These are phyloP conservation scores for Phoma herbarum DNA, from an alignment of 2,329 filamentous ascomycete species.

Conservation along the genomic window DNA sequence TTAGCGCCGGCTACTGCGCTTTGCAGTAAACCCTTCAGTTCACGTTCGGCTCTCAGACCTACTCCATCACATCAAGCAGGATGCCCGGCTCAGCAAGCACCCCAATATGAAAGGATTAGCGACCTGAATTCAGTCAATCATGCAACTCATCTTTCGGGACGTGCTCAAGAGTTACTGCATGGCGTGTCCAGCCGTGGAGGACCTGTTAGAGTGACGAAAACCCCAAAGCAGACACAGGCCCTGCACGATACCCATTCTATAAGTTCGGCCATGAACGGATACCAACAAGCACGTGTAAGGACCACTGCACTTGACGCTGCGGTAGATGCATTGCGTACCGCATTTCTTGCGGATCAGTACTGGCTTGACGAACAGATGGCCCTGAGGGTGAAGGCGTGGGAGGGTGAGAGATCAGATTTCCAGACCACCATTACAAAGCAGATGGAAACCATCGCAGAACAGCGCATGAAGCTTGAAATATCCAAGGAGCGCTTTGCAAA, in stretches of 20 bases:
- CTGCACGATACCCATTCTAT: neutral
- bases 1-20: no score
- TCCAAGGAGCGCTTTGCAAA: constrained; percentile 11
- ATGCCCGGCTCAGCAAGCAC: neutral
- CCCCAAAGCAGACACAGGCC: constrained; percentile 15
- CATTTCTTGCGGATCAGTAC: constrained; percentile 3
- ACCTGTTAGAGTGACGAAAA: constrained; percentile 21
- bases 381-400: constrained; percentile 12
- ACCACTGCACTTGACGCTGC: neutral
- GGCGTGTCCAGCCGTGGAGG: neutral
- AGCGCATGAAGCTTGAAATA: constrained; percentile 15
- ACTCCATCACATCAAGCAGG: neutral
- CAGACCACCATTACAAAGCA: constrained; percentile 20
- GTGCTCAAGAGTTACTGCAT: constrained; percentile 1
- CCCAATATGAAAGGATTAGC: neutral
- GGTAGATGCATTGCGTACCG: neutral
- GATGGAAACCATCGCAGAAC: constrained; percentile 18
- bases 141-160: no score
- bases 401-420: constrained; percentile 19
- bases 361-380: neutral
- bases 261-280: neutral
- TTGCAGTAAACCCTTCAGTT: neutral
- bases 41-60: no score
- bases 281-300: neutral
- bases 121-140: neutral